Evolutionary conservation across 805 yeast genomes (phyloP), one percentile per base, ranked within the genome.

Genomic region (Candida nemodendra): DNA sequence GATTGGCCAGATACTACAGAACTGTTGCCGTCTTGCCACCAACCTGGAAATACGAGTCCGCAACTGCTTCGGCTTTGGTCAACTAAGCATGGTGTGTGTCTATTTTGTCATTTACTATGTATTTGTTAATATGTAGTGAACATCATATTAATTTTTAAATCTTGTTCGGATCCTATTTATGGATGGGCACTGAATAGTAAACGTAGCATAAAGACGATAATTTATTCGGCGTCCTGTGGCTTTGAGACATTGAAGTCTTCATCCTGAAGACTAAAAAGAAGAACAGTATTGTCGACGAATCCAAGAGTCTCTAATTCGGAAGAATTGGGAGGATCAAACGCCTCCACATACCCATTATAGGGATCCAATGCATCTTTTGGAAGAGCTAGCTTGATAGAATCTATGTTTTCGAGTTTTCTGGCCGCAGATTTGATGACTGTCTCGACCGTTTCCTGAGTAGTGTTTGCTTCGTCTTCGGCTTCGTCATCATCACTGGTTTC

Each of bases 1-100:
- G 99, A 84, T 86, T 93, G 71, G 96, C 99, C 62, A 87, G 99
- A 81, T 93, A 93, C 95, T 93, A 93, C 96, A 91, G 96, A 88
- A 87, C 96, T 65, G 96, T 88, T 65, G 79, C 95, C 68, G 98
- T 93, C 65, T 84, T 93, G 69, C 99, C 99, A 65, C 98, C 99
- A 72, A 90, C 85, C 93, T 93, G 99, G 99, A 93, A 93, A 81
- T 93, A 86, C 95, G 99, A 93, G 81, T 91, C 99, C 61, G 96
- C 99, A 70, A 93, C 99, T 69, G 99, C 99, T 69, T 93, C 99
- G 66, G 95, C 99, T 74, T 83, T 93, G 76, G 99, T 93, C 68
- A 91, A 91, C 86, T 93, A 89, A 76, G 68, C 65, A 23, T 30
- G 36, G 38, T 38, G 17, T 63, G 52, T 40, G n/a, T n/a, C n/a